Evolutionary conservation across 257 asterid genomes (phyloP), one percentile per base, ranked within the genome.

Genomic region (Forsythia suspensa): DNA sequence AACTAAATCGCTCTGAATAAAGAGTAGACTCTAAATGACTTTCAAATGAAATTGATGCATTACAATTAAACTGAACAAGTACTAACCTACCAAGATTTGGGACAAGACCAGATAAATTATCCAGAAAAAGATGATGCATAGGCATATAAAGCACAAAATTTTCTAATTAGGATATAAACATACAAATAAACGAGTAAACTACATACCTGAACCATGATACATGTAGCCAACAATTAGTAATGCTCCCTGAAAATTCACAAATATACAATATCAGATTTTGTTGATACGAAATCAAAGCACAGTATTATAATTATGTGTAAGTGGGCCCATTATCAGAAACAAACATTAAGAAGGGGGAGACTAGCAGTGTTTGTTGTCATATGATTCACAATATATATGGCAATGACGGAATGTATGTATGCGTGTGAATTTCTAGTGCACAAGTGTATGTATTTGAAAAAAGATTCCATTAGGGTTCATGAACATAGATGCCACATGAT

Each of bases 211-310:
- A 63, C 69, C 69, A 74, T 74, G 78, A 57, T 74, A 55, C 46
- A 74, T 20, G 37, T 74, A 74, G 20, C 70, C 78, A 57, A 59
- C 55, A 44, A 72, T 72, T 37, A 72, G 65, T 18, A 72, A 12
- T 44, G 63, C 76, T 46, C 76, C 76, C 76, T 72, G 76, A 72
- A 72, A 72, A 72, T 72, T 24, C 63, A 72, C 42, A 57, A 20
- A 72, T 24, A 36, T 12, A 46, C 21, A 18, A 36, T 4, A 72
- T 72, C 24, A 4, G 42, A 20, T 71, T 71, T 48, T 37, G 73
- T 52, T 24, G 21, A 42, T 37, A 61, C 6, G 61, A 41, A 24
- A 48, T 63, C 18, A 63, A 24, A 63, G 9, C 69, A 15, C 12
- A 63, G 12, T 63, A 63, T 63, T 39, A 63, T 8, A 59, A 21